A percentile compares a stretch with the other conserved stretches of the same genome.
Conservation (phyloP, 31 red algal genomes). For the Endocladia muricata region DNA sequence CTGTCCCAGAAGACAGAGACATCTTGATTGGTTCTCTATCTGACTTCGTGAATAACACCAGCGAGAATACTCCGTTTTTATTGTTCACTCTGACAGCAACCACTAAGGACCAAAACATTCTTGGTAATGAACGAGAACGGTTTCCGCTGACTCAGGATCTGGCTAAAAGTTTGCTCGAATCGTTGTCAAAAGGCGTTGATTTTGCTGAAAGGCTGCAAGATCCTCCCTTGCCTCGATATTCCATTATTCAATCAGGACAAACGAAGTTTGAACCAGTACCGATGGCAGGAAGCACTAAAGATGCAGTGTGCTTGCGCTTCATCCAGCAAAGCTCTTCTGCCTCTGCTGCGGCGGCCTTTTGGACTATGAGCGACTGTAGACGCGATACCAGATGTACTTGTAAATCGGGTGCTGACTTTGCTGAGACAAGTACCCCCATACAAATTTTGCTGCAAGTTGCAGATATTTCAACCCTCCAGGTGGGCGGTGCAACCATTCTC, state of each 20-base stretch:
- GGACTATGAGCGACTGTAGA: conserved; percentile 17
- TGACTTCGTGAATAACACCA: background rate
- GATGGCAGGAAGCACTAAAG: background rate
- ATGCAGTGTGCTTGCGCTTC: conserved; percentile 10
- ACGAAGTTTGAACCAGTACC: conserved; percentile 12
- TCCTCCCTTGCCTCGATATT: conserved; percentile 34
- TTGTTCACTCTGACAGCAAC: conserved; percentile 14
- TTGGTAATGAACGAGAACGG: background rate
- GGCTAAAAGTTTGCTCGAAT: background rate
- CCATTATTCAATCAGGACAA: conserved; percentile 24
- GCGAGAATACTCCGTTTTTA: background rate
- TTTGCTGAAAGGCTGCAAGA: background rate
- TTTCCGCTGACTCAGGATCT: background rate
- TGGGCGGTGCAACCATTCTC: conserved; percentile 56
- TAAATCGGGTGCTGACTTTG: background rate
- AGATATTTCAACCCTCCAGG: conserved; percentile 26
- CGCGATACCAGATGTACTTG: background rate
- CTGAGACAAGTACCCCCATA: background rate
- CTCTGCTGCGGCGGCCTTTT: conserved; percentile 2
- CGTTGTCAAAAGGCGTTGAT: background rate
- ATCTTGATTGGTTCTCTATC: conserved; percentile 1
- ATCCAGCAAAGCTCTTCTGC: background rate
- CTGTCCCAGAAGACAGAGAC: background rate
- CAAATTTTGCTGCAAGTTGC: conserved; percentile 40
- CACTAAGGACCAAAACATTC: background rate